phyloP scores from a whole-genome alignment of 441 rosid genomes.

The Corymbia citriodora region DNA sequence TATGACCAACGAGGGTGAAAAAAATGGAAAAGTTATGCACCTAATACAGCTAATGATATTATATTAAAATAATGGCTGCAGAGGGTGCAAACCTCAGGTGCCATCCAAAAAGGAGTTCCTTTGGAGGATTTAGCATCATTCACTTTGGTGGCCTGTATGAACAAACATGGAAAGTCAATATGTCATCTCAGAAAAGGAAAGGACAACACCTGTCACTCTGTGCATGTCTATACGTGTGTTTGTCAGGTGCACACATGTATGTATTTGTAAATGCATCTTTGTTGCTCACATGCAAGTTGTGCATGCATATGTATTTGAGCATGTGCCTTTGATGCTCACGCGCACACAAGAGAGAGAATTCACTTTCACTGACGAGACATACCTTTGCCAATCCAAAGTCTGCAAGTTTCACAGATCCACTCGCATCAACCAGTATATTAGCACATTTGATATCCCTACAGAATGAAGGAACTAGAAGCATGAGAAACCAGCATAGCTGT shows the following conservation, averaged over 20 bases:
- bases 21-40: neutral
- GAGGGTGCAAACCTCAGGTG: neutral
- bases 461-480: neutral
- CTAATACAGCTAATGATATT: neutral
- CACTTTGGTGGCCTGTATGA: neutral
- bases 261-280: neutral
- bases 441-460: conserved; percentile 6
- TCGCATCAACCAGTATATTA: neutral
- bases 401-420: conserved; percentile 6
- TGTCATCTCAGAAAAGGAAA: neutral
- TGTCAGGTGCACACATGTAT: neutral
- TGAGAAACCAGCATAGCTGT: neutral
- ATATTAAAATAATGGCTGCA: neutral
- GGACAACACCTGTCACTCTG: neutral
- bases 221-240: neutral
- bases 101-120: neutral
- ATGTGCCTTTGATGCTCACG: neutral
- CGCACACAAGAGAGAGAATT: neutral
- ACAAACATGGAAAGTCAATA: neutral
- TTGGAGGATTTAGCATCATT: neutral
- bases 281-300: no score
- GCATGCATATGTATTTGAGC: neutral
- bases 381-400: conserved; percentile 15
- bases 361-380: neutral
- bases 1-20: neutral